Conservation (phyloP, 2,329 filamentous ascomycete species). For the Pseudopyricularia cyperi region DNA sequence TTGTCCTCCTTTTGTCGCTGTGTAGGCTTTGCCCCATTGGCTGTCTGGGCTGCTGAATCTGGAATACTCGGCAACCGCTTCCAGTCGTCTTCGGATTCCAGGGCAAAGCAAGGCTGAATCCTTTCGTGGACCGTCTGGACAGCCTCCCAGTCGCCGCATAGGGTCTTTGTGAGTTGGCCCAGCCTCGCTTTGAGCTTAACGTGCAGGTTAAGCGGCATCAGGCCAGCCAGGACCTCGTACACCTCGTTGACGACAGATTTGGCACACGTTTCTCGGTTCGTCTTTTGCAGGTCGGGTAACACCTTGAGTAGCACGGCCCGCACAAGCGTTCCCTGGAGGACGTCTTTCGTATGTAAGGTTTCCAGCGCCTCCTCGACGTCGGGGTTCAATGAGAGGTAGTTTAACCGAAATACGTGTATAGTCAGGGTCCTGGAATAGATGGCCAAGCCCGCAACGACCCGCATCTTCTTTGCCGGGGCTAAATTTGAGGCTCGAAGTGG, state of each 20-base stretch:
- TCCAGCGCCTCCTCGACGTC: neutral
- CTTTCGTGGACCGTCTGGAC: neutral
- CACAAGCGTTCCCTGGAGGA: neutral
- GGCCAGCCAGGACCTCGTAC: neutral
- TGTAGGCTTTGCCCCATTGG: neutral
- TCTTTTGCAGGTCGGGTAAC: neutral
- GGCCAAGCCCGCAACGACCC: neutral
- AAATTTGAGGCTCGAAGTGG: neutral
- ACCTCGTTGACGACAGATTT: neutral
- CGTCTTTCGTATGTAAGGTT: neutral
- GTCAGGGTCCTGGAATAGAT: neutral
- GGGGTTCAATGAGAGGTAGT: neutral
- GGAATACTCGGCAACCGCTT: neutral
- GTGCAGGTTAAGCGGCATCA: neutral
- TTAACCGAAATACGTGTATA: neutral
- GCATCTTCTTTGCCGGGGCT: neutral
- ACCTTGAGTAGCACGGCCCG: neutral
- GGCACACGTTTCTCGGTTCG: neutral
- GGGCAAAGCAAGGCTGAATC: neutral
- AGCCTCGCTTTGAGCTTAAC: neutral
- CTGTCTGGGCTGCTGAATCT: neutral
- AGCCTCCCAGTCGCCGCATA: neutral
- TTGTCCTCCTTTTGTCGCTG: neutral
- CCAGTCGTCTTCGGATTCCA: neutral
- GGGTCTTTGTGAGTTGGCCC: neutral